Evolutionary conservation across 164 flowering plant genomes (phyloP), one percentile per base, ranked within the genome.

Genomic region (Berberis vulgaris): DNA sequence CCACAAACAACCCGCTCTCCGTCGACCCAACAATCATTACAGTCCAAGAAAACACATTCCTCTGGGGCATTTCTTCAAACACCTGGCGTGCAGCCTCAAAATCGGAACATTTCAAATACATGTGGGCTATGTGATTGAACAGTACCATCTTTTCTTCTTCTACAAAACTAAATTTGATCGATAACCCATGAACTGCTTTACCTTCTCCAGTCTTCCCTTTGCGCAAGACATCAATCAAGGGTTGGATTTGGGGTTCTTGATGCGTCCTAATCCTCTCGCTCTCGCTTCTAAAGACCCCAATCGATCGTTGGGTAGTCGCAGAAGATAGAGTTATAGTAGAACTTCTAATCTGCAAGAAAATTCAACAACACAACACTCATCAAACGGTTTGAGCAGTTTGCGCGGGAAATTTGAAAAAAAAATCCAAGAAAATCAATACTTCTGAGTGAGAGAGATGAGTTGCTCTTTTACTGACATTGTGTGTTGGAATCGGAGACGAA

Each of bases 11-110:
- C 52, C 75, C 78, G 59, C 75, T 77, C 52, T 77, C 81, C 3
- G 69, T 71, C 1, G 79, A 77, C n/a, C 83, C 91, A 53, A 77
- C 77, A 72, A 84, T 81, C 82, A 86, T 79, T 54, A 73, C 80
- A 2, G 85, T 86, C 88, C 86, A 81, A 7, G 89, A 86, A 58
- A 82, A 81, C 8, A 72, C 72, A 61, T 84, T 81, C 71, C 75
- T 81, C 0, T 71, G 67, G 6, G 76, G 40, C 80, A 83, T 81
- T 71, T 69, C 54, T 55, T 71, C 77, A 57, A 86, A 84, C 67
- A 86, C 66, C 39, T 49, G 50, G 42, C 76, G 65, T 12, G 84
- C 81, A 38, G 69, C 56, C 2, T 41, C 49, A 45, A 75, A 76
- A 56, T 81, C 79, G 5, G 74, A 80, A 64, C 80, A 81, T 70